Percentiles rank a stretch among this genome's conserved stretches.
Evolutionary conservation across 208 protist species (phyloP).

Genomic region (Crithidia mellificae): DNA sequence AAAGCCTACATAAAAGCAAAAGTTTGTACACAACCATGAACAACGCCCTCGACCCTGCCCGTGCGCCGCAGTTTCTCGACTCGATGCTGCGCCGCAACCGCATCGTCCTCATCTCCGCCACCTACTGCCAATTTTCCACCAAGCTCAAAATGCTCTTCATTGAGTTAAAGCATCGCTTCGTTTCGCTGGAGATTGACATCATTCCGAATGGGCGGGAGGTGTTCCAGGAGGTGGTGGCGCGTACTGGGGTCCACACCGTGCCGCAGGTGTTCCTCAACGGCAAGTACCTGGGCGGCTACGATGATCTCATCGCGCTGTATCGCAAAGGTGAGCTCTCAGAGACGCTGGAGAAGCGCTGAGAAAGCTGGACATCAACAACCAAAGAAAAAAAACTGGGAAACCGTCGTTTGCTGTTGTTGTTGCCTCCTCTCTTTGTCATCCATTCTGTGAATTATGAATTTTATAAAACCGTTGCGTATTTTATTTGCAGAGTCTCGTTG

Average conservation of each 20-base stretch:
- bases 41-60: conserved; percentile 53
- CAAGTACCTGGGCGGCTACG: conserved; percentile 86
- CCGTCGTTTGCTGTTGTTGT: no score
- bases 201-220: conserved; percentile 86
- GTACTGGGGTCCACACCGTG: conserved; percentile 78
- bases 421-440: no score
- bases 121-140: conserved; percentile 88
- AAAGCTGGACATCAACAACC: not conserved
- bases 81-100: conserved; percentile 75
- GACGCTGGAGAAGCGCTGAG: conserved; percentile 56
- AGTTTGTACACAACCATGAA: conserved; percentile 36
- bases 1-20: no score
- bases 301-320: conserved; percentile 79
- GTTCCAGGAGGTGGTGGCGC: conserved; percentile 72
- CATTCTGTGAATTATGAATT: no score
- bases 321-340: conserved; percentile 53
- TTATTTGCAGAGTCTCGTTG: no score
- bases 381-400: conserved; percentile 1
- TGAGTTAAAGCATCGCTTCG: conserved; percentile 80
- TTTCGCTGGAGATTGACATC: conserved; percentile 87
- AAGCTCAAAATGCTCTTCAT: conserved; percentile 86
- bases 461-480: no score
- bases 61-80: conserved; percentile 80
- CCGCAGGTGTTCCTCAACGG: conserved; percentile 83
- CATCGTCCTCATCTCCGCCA: conserved; percentile 85